Base-by-base conservation (phyloP, 2,329 filamentous ascomycete species). In the Epichloe coenophiala region DNA sequence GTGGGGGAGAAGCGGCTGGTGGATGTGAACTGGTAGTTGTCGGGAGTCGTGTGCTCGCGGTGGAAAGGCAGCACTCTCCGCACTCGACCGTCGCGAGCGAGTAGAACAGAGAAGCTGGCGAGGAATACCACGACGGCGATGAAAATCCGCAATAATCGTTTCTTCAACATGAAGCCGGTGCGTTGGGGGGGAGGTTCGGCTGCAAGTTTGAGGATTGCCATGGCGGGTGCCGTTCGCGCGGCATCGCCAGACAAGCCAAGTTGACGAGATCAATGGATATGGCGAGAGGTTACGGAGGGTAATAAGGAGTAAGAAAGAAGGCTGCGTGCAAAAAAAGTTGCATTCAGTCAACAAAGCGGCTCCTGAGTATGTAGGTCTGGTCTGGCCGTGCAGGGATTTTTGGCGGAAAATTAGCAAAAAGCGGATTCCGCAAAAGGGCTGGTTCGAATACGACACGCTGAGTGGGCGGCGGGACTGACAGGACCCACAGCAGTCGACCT, bases 1-100 rank as follows among this genome's bases (percentile, higher is more conserved):
- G 65, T 59, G 43, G 63, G 63, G 42, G 51, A 56, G 55, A 65
- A 65, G 50, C 54, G 57, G 50, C 63, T 65, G 41, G 57, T 58
- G 0, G 62, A 65, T 2, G 53, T 54, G 46, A 61, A 63, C 9
- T 59, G 56, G 51, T 65, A 65, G 48, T 55, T 57, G 15, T 57
- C 58, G 50, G 60, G 59, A 37, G 58, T n/a, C 19, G 54, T 55
- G 42, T 61, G 59, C 33, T 54, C 53, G 31, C 56, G 57, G 19
- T 59, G 57, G 17, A 61, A 57, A 44, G 36, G 51, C 21, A 38
- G 23, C 27, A 46, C 27, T 15, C 43, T 38, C 17, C 37, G 11
- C 19, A 36, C 12, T n/a, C 47, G 47, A 23, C 27, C 23, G 6
- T 38, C 3, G 38, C 37, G 31, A 5, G 31, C 42, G 21, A 52